A percentile compares a stretch with the other conserved stretches of the same genome.
These are phyloP conservation scores for Dictyostelium capitatum DNA, from an alignment of 78 protist genomes.

Conservation along the genomic window DNA sequence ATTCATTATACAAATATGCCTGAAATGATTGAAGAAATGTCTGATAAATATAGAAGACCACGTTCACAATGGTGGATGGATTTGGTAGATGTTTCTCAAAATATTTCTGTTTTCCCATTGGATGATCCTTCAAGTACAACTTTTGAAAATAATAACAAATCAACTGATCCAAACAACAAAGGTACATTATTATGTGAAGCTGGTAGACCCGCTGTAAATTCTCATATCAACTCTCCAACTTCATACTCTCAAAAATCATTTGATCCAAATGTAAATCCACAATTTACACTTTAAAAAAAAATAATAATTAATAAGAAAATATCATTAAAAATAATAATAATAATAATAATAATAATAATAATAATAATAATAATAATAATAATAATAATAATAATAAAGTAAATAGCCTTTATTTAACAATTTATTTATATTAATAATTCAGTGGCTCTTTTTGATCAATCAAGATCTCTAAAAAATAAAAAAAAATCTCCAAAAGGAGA, in stretches of 20 bases:
- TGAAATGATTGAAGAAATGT: conserved; percentile 30
- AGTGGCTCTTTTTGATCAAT: no score
- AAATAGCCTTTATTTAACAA: no score
- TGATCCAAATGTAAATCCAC: conserved; percentile 58
- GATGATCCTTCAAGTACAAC: background rate
- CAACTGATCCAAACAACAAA: background rate
- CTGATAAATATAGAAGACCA: conserved; percentile 48
- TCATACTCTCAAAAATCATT: conserved; percentile 18
- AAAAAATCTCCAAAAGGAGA: no score
- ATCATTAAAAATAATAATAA: background rate
- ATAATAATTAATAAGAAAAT: no score
- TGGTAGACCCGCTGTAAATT: background rate
- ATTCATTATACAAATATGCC: conserved; percentile 28
- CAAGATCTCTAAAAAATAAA: no score
- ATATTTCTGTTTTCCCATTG: conserved; percentile 36
- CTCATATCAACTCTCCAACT: background rate
- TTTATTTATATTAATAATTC: no score
- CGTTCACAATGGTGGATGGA: conserved; percentile 62
- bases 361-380: background rate
- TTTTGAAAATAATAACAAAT: background rate
- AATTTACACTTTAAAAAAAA: conserved; percentile 16
- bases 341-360: background rate
- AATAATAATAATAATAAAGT: background rate
- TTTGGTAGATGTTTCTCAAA: conserved; percentile 28
- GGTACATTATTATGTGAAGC: background rate